phyloP scores from a whole-genome alignment of 495 filamentous ascomycete genomes.

The Aspergillus carlsbadensis region DNA sequence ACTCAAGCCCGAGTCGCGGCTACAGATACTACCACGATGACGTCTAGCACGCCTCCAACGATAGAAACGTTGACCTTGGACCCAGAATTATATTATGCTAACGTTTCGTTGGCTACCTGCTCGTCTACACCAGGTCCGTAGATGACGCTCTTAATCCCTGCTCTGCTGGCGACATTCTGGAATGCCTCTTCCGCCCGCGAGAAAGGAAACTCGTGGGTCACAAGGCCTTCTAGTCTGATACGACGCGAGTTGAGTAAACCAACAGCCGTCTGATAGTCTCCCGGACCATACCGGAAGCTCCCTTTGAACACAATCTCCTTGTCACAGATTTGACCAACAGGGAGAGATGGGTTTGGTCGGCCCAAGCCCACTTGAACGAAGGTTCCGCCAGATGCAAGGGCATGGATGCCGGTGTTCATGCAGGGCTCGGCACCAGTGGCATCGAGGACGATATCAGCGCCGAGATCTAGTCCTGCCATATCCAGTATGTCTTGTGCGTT shows the following conservation, averaged over 20 bases:
- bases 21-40: not conserved
- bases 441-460: slow-evolving; percentile 80
- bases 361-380: slow-evolving; percentile 90
- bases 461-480: slow-evolving; percentile 31
- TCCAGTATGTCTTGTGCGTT: slow-evolving; percentile 21
- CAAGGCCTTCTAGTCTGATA: slow-evolving; percentile 45
- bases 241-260: slow-evolving; percentile 54
- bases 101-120: slow-evolving; percentile 13
- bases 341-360: slow-evolving; percentile 71
- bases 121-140: slow-evolving; percentile 29
- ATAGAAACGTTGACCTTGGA: not conserved
- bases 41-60: not conserved
- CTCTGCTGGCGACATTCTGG: slow-evolving; percentile 2
- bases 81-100: slow-evolving; percentile 3
- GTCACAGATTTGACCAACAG: slow-evolving; percentile 74
- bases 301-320: slow-evolving; percentile 83
- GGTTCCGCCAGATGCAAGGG: slow-evolving; percentile 67
- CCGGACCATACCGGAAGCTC: slow-evolving; percentile 78
- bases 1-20: no score
- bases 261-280: slow-evolving; percentile 78
- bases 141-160: slow-evolving; percentile 33
- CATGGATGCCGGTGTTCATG: slow-evolving; percentile 72
- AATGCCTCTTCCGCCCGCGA: slow-evolving; percentile 4
- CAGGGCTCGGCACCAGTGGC: slow-evolving; percentile 76
- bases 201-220: not conserved